Evolutionary conservation across 345 rosid species (phyloP).

Genomic region (Populus davidiana): DNA sequence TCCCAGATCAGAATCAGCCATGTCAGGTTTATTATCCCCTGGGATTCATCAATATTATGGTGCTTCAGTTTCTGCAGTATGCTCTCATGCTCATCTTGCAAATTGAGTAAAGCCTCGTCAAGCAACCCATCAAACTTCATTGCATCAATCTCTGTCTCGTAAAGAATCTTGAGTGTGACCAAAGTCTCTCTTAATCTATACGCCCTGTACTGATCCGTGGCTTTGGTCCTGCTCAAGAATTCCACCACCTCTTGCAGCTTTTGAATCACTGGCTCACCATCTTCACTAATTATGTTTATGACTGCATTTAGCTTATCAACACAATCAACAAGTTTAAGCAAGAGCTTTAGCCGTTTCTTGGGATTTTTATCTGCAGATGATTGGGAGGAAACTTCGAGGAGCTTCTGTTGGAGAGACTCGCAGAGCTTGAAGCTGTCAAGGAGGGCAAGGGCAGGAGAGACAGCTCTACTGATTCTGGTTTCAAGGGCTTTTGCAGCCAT

Average conservation of each 20-base stretch:
- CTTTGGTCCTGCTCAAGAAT: conserved; percentile 73
- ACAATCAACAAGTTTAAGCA: conserved; percentile 41
- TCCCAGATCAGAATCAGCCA: conserved; percentile 36
- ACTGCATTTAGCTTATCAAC: conserved; percentile 43
- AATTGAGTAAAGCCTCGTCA: conserved; percentile 55
- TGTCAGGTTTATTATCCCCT: conserved; percentile 22
- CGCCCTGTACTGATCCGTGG: conserved; percentile 46
- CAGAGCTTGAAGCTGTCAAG: conserved; percentile 46
- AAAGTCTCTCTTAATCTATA: conserved; percentile 53
- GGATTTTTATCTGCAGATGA: conserved; percentile 22
- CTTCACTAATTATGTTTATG: conserved; percentile 35
- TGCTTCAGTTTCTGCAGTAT: conserved; percentile 45
- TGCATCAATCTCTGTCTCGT: conserved; percentile 51
- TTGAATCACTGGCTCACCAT: conserved; percentile 58
- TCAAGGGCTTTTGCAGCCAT: conserved; percentile 60
- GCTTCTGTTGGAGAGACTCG: conserved; percentile 45
- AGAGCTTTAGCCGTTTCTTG: conserved; percentile 34
- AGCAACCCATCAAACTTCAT: conserved; percentile 67
- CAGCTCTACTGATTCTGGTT: conserved; percentile 56
- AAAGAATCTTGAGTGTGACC: conserved; percentile 49
- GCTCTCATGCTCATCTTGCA: conserved; percentile 56
- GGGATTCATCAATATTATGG: conserved; percentile 29
- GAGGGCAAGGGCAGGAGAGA: conserved; percentile 47
- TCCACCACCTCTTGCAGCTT: conserved; percentile 72
- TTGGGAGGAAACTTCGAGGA: conserved; percentile 37